Conservation (phyloP, 2,329 filamentous ascomycete species). For the Pseudogymnoascus sp. region DNA sequence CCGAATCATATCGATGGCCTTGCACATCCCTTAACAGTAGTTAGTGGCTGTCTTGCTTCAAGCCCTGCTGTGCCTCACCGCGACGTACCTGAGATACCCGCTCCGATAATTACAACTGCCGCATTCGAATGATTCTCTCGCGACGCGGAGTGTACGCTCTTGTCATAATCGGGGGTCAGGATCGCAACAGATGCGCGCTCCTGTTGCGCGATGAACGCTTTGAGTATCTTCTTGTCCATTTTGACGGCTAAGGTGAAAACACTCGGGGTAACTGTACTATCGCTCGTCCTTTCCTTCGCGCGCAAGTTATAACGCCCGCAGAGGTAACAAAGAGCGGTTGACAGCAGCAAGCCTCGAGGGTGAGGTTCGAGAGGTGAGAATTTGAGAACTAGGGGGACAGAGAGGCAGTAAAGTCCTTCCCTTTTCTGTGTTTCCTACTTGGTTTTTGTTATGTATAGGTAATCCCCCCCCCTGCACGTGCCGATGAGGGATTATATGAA, state of each 20-base stretch:
- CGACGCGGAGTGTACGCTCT: background rate
- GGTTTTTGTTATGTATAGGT: background rate
- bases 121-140: background rate
- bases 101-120: slow-evolving; percentile 47
- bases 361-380: background rate
- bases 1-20: slow-evolving; percentile 48
- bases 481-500: slow-evolving; percentile 2
- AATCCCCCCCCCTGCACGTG: background rate
- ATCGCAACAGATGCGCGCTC: background rate
- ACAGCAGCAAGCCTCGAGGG: background rate
- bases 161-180: background rate
- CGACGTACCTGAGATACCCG: slow-evolving; percentile 40
- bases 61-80: background rate
- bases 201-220: background rate
- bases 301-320: background rate
- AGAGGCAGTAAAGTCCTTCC: background rate
- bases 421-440: background rate
- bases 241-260: background rate
- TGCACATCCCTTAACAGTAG: slow-evolving; percentile 38
- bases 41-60: background rate
- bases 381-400: background rate
- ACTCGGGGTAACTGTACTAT: background rate
- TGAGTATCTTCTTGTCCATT: slow-evolving; percentile 2
- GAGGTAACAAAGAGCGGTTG: background rate
- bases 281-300: background rate